phyloP scores from a whole-genome alignment of 108 stramenopile genomes.

The Conticribra weissflogii region DNA sequence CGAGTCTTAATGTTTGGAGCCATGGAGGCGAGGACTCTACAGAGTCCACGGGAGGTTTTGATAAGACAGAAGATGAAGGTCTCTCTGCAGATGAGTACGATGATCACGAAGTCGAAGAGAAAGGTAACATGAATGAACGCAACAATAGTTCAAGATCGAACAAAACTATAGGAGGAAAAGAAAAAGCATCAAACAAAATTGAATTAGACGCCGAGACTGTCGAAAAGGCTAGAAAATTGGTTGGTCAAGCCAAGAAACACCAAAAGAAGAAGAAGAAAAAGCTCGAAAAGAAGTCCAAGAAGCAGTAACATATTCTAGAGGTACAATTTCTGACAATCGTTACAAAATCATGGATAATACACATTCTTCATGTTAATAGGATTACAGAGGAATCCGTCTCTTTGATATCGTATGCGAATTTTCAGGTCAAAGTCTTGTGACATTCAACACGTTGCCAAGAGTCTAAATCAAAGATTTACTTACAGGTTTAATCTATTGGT shows the following conservation, averaged over 20 bases:
- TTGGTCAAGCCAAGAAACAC: slow-evolving; percentile 72
- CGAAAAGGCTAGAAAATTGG: slow-evolving; percentile 75
- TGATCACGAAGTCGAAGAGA: slow-evolving; percentile 15
- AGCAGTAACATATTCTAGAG: too few species aligned
- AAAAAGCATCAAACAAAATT: slow-evolving; percentile 19
- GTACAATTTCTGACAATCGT: too few species aligned
- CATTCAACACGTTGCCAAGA: too few species aligned
- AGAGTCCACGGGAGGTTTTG: neutral
- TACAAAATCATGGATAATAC: too few species aligned
- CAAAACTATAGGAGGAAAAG: slow-evolving; percentile 10
- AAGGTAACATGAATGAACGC: slow-evolving; percentile 27
- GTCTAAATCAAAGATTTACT: too few species aligned
- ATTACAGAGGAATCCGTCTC: too few species aligned
- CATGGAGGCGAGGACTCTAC: slow-evolving; percentile 21
- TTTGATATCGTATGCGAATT: too few species aligned
- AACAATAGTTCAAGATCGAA: slow-evolving; percentile 8
- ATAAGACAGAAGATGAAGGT: slow-evolving; percentile 13
- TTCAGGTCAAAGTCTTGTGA: too few species aligned
- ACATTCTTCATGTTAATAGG: too few species aligned
- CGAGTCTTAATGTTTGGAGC: slow-evolving; percentile 78
- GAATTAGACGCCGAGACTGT: slow-evolving; percentile 61
- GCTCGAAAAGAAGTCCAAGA: slow-evolving; percentile 36
- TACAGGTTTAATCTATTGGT: too few species aligned
- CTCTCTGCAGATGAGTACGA: slow-evolving; percentile 9
- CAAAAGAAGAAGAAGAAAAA: slow-evolving; percentile 69